Base-by-base conservation (phyloP, 257 asterid species). In the Solanum infundibuliforme region DNA sequence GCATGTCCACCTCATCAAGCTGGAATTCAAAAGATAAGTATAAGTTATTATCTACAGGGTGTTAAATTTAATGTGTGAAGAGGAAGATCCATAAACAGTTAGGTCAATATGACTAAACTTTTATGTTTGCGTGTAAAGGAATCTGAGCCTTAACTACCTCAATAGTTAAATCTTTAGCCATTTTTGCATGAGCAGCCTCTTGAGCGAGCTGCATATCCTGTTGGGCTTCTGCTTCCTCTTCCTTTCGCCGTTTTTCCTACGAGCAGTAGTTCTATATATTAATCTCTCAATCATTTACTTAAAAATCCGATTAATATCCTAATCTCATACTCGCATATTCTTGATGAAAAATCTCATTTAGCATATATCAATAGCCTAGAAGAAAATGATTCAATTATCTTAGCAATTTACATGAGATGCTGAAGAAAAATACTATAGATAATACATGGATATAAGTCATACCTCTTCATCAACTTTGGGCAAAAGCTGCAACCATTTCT, bases 401-500 rank as follows among this genome's bases (percentile, higher is more conserved):
- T 32, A 83, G 38, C 36, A 65, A 52, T 75, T 65, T 31, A 55
- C 32, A 72, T 21, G 34, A 68, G 32, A 58, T 46, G 58, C 85
- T 86, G 38, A 34, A 81, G 76, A 75, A 25, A 65, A 46, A 48
- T 16, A 74, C 73, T 13, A 20, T 5, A 69, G 29, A 23, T 66
- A n/a, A 41, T 6, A n/a, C 52, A 48, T 29, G 41, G 73, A 87
- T 85, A 74, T 52, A 39, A 32, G 38, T 12, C 39, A 38, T 93
- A 96, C 99, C 98, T 96, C 99, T 91, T 94, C 96, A 89, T 96
- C 98, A 83, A 95, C 98, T 92, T 94, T 95, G 27, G 99, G 99
- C 88, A 96, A 90, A 88, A 96, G 97, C 76, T 91, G 94, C 88
- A 96, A 92, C 99, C 99, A 96, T 88, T 94, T 94, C 84, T 93